phyloP scores from a whole-genome alignment of 768 basidiomycete species.

The Naganishia friedmannii region DNA sequence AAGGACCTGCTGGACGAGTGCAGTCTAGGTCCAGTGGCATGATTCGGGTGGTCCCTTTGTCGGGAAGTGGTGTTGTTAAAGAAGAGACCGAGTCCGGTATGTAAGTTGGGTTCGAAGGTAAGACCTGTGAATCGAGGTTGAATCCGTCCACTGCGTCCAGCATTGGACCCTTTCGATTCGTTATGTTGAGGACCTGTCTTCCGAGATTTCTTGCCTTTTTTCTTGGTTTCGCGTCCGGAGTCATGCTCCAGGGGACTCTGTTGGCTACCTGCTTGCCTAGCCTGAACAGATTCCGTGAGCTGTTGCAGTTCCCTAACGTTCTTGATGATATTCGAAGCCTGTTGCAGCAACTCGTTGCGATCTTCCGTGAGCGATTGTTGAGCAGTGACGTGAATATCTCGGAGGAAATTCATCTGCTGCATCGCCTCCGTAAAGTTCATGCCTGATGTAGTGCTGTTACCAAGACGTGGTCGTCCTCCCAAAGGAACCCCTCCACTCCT shows the following conservation, averaged over 20 bases:
- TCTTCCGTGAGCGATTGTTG: conserved; percentile 3
- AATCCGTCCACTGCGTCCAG: neutral
- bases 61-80: neutral
- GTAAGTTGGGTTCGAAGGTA: neutral
- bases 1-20: neutral
- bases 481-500: neutral
- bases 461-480: conserved; percentile 14
- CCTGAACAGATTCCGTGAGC: neutral
- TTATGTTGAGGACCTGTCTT: neutral
- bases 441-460: conserved; percentile 1
- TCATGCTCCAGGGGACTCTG: neutral
- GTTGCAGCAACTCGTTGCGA: neutral
- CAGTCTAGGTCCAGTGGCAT: no score
- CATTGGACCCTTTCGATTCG: neutral
- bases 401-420: conserved; percentile 9
- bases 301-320: neutral
- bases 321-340: conserved; percentile 2
- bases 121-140: neutral
- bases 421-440: conserved; percentile 6
- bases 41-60: neutral
- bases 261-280: neutral
- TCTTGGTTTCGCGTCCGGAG: neutral
- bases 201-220: neutral
- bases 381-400: conserved; percentile 17
- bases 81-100: neutral